Evolutionary conservation across 148 eudicot species (phyloP).

Genomic region (Cornus controversa): DNA sequence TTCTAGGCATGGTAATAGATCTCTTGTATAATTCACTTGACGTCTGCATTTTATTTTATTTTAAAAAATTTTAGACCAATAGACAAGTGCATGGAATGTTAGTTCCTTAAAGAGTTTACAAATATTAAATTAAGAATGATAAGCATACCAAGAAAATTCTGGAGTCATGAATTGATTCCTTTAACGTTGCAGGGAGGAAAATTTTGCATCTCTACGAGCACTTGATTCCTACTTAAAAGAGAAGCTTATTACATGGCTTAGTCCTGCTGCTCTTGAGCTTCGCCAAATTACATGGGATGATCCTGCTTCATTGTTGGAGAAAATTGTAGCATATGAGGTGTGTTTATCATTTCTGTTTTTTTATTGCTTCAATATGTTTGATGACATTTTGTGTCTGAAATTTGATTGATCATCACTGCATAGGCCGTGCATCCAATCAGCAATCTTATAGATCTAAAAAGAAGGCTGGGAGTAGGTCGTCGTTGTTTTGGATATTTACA

Average conservation of each 20-base stretch:
- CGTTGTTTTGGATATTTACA: conserved; percentile 97
- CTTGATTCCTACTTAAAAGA: conserved; percentile 91
- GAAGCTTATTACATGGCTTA: conserved; percentile 92
- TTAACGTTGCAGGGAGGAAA: conserved; percentile 55
- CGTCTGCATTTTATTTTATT: background rate
- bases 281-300: conserved; percentile 93
- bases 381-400: conserved; percentile 9
- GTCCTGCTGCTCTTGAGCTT: conserved; percentile 94
- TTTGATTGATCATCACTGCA: conserved; percentile 29
- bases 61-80: background rate
- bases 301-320: conserved; percentile 94
- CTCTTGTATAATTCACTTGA: background rate
- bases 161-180: conserved; percentile 5
- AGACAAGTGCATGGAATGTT: background rate
- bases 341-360: conserved; percentile 16
- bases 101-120: background rate
- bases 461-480: conserved; percentile 88
- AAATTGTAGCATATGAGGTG: conserved; percentile 94
- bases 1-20: background rate
- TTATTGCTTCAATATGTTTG: conserved; percentile 6
- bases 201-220: conserved; percentile 74
- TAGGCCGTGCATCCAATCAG: conserved; percentile 99
- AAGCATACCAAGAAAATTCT: background rate
- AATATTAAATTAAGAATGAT: background rate
- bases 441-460: conserved; percentile 87